These are phyloP conservation scores for Plasmodium vivax DNA, from an alignment of 169 alveolate genomes.

Conservation along the genomic window DNA sequence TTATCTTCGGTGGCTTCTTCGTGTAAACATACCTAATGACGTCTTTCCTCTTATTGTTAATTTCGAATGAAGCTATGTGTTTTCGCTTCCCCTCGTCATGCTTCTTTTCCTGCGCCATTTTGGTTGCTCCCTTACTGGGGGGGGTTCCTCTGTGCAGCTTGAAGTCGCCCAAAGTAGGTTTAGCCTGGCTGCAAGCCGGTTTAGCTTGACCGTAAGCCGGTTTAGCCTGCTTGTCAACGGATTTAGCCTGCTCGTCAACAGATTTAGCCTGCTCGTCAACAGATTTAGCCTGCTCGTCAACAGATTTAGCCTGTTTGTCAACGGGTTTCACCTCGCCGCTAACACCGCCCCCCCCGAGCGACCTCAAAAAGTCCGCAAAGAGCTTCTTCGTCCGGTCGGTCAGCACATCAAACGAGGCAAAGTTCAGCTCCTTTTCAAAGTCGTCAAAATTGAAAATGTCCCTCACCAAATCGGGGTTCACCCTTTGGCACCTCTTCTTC, in stretches of 20 bases:
- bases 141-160: not conserved
- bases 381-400: slow-evolving; percentile 48
- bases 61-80: slow-evolving; percentile 45
- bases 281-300: not conserved
- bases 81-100: not conserved
- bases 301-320: not conserved
- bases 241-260: not conserved
- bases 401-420: slow-evolving; percentile 37
- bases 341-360: not conserved
- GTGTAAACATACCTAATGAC: slow-evolving; percentile 34
- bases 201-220: not conserved
- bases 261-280: not conserved
- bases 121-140: not conserved
- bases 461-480: slow-evolving; percentile 2
- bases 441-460: slow-evolving; percentile 36
- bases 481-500: slow-evolving; percentile 35
- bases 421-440: slow-evolving; percentile 16
- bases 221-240: not conserved
- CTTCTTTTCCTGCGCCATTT: not conserved
- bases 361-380: slow-evolving; percentile 15
- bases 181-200: not conserved
- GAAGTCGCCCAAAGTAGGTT: too few species aligned
- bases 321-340: not conserved
- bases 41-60: slow-evolving; percentile 34
- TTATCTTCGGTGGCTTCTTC: slow-evolving; percentile 52